Percentiles rank a stretch among this genome's conserved stretches.
Evolutionary conservation across 371 early-diverging fungal genomes (phyloP).

Genomic region (Dichotomocladium elegans): DNA sequence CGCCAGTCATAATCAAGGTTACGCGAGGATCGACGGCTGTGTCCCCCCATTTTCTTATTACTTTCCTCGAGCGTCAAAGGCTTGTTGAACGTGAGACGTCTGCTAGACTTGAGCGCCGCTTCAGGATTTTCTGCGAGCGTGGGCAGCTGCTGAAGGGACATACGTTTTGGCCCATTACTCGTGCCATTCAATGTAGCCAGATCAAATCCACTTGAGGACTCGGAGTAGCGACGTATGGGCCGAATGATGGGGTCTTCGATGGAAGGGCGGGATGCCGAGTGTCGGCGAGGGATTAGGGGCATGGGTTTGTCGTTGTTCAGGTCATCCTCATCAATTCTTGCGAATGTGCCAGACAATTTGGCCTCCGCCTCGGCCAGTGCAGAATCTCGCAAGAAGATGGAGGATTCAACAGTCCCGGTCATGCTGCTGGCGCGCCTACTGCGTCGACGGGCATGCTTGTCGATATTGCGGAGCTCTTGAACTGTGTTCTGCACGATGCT

Average conservation of each 20-base stretch:
- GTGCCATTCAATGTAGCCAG: conserved; percentile 2
- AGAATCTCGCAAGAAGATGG: conserved; percentile 17
- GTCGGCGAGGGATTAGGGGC: conserved; percentile 9
- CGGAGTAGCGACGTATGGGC: conserved; percentile 27
- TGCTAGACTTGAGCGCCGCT: conserved; percentile 3
- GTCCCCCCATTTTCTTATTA: conserved; percentile 4
- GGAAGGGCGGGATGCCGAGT: conserved; percentile 4
- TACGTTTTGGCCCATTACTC: conserved; percentile 16
- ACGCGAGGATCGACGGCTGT: conserved; percentile 28
- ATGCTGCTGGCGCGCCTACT: conserved; percentile 19
- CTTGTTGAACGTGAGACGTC: conserved; percentile 27
- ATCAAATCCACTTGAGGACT: conserved; percentile 20
- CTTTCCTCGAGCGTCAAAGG: conserved; percentile 22
- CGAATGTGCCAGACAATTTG: conserved; percentile 28
- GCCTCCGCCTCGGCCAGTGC: conserved; percentile 37
- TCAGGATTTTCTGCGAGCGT: conserved; percentile 21
- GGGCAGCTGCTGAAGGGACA: conserved; percentile 21
- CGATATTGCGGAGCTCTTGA: conserved; percentile 23
- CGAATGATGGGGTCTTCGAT: conserved; percentile 1
- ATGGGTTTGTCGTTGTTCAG: background rate
- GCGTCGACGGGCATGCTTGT: conserved; percentile 13
- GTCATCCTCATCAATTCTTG: background rate
- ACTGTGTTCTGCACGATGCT: conserved; percentile 21
- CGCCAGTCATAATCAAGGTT: conserved; percentile 37
- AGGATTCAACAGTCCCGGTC: conserved; percentile 16